Evolutionary conservation across 768 basidiomycete species (phyloP).

Genomic region (Sarcodon sp.): DNA sequence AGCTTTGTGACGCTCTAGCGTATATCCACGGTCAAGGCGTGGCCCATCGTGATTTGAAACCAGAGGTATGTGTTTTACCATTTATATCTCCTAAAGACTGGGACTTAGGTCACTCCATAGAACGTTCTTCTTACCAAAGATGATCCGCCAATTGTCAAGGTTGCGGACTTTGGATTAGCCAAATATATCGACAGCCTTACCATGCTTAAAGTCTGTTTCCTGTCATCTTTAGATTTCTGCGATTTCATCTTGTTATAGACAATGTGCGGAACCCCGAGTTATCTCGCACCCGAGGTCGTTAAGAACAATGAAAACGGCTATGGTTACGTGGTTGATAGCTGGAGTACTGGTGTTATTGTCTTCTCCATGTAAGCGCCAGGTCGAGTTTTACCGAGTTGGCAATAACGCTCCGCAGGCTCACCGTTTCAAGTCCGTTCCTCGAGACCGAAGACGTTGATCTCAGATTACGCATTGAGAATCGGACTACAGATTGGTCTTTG

Average conservation of each 20-base stretch:
- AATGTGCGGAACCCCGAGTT: slow-evolving; percentile 93
- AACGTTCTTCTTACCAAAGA: slow-evolving; percentile 76
- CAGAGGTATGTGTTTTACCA: slow-evolving; percentile 36
- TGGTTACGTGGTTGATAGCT: slow-evolving; percentile 83
- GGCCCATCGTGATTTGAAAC: slow-evolving; percentile 90
- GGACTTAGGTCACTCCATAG: slow-evolving; percentile 19
- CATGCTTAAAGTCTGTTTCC: slow-evolving; percentile 49
- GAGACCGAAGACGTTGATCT: slow-evolving; percentile 53
- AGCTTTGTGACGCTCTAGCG: slow-evolving; percentile 71
- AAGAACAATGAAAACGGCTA: slow-evolving; percentile 52
- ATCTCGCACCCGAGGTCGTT: slow-evolving; percentile 90
- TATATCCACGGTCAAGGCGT: slow-evolving; percentile 70
- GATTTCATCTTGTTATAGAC: slow-evolving; percentile 33
- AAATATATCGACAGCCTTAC: slow-evolving; percentile 79
- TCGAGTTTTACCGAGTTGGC: background rate
- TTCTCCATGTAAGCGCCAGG: slow-evolving; percentile 65
- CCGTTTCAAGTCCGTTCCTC: slow-evolving; percentile 67
- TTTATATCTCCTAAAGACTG: background rate
- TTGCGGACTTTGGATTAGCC: slow-evolving; percentile 94
- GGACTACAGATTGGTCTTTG: slow-evolving; percentile 48
- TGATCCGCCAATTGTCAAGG: slow-evolving; percentile 62
- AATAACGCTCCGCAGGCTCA: slow-evolving; percentile 37
- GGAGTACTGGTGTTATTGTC: slow-evolving; percentile 92
- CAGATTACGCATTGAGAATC: slow-evolving; percentile 42
- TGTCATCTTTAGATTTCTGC: background rate